phyloP scores from a whole-genome alignment of 2,329 filamentous ascomycete species.

The Colletotrichum cereale region DNA sequence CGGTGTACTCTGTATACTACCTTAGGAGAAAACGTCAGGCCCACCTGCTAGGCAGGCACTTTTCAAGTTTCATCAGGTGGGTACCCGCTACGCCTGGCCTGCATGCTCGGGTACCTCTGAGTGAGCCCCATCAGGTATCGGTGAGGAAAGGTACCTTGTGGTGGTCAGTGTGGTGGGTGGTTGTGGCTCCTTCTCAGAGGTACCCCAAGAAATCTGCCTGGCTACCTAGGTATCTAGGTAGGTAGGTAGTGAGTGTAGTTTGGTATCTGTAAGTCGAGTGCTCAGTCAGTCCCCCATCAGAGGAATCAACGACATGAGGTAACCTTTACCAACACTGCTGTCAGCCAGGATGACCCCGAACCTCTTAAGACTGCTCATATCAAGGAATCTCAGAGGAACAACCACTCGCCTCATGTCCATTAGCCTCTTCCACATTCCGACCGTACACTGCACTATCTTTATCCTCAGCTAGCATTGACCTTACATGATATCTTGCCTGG shows the following conservation, averaged over 20 bases:
- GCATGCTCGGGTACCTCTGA: background rate
- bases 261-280: too few species aligned
- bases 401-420: background rate
- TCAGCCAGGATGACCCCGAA: background rate
- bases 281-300: background rate
- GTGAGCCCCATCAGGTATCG: constrained; percentile 9
- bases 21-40: background rate
- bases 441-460: background rate
- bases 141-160: background rate
- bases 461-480: background rate
- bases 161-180: background rate
- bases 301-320: background rate
- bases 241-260: too few species aligned
- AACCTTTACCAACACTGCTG: background rate
- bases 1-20: too few species aligned
- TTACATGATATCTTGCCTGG: background rate
- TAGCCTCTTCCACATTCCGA: background rate
- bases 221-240: too few species aligned
- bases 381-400: background rate
- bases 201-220: too few species aligned
- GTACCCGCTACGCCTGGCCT: background rate
- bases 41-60: background rate
- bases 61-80: background rate
- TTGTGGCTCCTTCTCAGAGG: background rate
- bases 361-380: background rate